Percentiles rank a stretch among this genome's conserved stretches.
These are phyloP conservation scores for Geranium rotundifolium DNA, from an alignment of 345 rosid species.

Conservation along the genomic window DNA sequence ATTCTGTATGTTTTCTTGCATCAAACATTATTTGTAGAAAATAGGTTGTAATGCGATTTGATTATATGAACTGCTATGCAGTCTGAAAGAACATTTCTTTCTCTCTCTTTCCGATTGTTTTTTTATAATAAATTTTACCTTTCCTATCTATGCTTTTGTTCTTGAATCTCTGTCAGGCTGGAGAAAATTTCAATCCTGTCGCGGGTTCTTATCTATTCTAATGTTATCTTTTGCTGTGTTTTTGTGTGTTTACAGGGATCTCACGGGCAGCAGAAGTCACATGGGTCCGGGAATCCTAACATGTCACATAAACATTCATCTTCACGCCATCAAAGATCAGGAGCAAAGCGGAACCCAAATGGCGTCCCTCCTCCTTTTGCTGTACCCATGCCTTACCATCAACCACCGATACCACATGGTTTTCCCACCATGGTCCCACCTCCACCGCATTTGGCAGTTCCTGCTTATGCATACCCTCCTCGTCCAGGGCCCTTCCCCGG, in stretches of 20 bases:
- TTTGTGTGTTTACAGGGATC: slow-evolving; percentile 28
- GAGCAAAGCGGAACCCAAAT: slow-evolving; percentile 47
- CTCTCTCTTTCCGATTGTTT: neutral
- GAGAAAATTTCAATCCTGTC: too few relatives aligned
- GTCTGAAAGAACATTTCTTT: neutral
- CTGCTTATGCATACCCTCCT: slow-evolving; percentile 53
- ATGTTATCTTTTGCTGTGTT: slow-evolving; percentile 6
- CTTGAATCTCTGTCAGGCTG: too few relatives aligned
- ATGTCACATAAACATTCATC: slow-evolving; percentile 39
- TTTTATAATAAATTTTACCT: neutral
- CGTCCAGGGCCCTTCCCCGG: slow-evolving; percentile 52
- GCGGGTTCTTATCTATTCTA: neutral
- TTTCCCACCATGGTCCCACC: slow-evolving; percentile 44
- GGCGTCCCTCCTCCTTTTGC: slow-evolving; percentile 43
- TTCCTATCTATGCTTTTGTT: slow-evolving; percentile 2
- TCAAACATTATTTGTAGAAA: too few relatives aligned
- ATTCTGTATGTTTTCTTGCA: too few relatives aligned
- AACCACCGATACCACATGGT: slow-evolving; percentile 33
- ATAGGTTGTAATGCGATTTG: too few relatives aligned
- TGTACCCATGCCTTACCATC: slow-evolving; percentile 42
- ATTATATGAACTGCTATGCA: neutral
- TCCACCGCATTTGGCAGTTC: slow-evolving; percentile 50
- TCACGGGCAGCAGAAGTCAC: slow-evolving; percentile 43
- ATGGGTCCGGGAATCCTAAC: slow-evolving; percentile 45
- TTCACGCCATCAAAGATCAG: slow-evolving; percentile 49